Base-by-base conservation (phyloP, 2,329 filamentous ascomycete species). In the Ophiostoma fasciatum region DNA sequence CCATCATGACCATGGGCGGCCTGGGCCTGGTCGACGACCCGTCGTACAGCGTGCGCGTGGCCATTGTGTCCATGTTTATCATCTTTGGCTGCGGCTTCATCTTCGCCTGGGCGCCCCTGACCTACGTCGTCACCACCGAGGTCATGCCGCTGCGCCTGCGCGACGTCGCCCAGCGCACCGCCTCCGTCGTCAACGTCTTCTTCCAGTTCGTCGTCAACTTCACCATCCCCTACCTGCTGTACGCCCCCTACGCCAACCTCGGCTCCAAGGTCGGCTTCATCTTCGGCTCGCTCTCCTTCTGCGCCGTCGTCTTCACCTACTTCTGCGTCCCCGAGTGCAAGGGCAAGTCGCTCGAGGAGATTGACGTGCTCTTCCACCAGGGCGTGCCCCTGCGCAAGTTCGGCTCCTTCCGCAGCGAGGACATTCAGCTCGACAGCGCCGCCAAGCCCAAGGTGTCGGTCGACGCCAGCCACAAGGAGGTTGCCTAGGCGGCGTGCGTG, bases 1-100 rank as follows among this genome's bases (percentile, higher is more conserved):
- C 8, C 30, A 32, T 31, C 11, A 31, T 31, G 29, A 31, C 29
- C 11, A 21, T 31, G 29, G 29, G 29, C 12, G 29, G 18, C 29
- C 29, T 31, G 7, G 29, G 29, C 19, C 29, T 31, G 6, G 18
- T 31, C 29, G 14, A 31, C 11, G 29, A 31, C 18, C 29, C 29
- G 10, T 31, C 29, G 5, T 31, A 31, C 29, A 31, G 29, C 11
- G 29, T 31, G 18, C 20, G 21, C 7, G 29, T 53, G 5, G 53
- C 51, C 3, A 43, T 54, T 3, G 17, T 53, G 19, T 49, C 50
- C 7, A 52, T 49, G 0, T 55, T 54, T 35, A 1, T n/a, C n/a
- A n/a, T n/a, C n/a, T n/a, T n/a, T n/a, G n/a, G n/a, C n/a, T n/a
- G n/a, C n/a, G n/a, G n/a, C n/a, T n/a, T n/a, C n/a, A n/a, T n/a